These are phyloP conservation scores for Pseudoscleropodium purum DNA, from an alignment of 225 moss, liverwort and hornwort genomes.

Conservation along the genomic window DNA sequence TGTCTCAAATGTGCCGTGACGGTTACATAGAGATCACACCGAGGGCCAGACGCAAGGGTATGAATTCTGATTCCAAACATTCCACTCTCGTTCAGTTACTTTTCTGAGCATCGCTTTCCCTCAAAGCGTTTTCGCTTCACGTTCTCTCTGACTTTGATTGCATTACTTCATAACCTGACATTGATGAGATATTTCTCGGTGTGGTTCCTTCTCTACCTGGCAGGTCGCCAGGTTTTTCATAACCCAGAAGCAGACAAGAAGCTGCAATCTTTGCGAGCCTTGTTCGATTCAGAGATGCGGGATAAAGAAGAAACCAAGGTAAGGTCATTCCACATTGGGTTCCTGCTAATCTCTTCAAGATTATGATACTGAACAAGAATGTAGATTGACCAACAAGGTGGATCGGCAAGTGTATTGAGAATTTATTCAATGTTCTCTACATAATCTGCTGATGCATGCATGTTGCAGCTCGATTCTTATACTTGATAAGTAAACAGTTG, in stretches of 20 bases:
- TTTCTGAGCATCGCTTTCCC: neutral
- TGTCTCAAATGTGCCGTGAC: constrained; percentile 10
- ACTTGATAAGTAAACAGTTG: neutral
- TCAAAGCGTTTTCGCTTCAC: neutral
- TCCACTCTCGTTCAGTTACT: neutral
- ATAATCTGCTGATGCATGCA: neutral
- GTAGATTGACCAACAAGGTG: neutral
- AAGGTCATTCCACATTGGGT: neutral
- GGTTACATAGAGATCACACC: constrained; percentile 7
- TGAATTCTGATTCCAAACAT: neutral
- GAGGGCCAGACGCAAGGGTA: neutral
- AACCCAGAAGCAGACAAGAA: constrained; percentile 1
- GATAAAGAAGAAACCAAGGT: neutral
- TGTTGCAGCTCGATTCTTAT: neutral
- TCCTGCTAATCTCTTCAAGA: neutral
- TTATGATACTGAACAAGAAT: neutral
- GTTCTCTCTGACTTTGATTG: neutral
- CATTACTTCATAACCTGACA: neutral
- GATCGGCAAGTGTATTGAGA: neutral
- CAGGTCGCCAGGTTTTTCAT: constrained; percentile 12
- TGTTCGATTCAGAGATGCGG: neutral
- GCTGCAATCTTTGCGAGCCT: constrained; percentile 1
- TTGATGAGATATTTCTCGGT: neutral
- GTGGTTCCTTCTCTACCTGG: neutral
- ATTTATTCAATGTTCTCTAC: neutral